A percentile compares a stretch with the other conserved stretches of the same genome.
Conservation (phyloP, 768 basidiomycete genomes). For the Mrakia frigida region DNA sequence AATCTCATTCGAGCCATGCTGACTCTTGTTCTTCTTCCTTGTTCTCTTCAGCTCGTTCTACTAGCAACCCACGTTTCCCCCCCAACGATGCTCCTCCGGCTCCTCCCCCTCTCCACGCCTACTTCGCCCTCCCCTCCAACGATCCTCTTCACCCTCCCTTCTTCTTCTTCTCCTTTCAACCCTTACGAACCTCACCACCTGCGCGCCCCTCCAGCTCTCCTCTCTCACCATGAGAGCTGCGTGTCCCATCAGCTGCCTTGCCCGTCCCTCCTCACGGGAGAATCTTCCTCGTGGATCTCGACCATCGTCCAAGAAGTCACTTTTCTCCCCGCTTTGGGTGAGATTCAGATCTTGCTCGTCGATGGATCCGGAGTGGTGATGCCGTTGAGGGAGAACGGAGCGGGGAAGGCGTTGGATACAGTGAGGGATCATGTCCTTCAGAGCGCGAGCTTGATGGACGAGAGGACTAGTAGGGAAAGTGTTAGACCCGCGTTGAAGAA, state of each 20-base stretch:
- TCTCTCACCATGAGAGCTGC: conserved; percentile 40
- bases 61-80: not conserved
- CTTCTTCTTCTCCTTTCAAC: not conserved
- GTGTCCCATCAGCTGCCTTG: conserved; percentile 42
- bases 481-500: not conserved
- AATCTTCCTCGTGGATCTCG: conserved; percentile 44
- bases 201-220: conserved; percentile 43
- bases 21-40: too few species aligned
- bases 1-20: too few species aligned
- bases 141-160: conserved; percentile 46
- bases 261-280: conserved; percentile 42
- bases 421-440: conserved; percentile 30
- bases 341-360: conserved; percentile 40
- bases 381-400: conserved; percentile 33
- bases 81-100: conserved; percentile 44
- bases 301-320: conserved; percentile 46
- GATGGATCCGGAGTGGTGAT: conserved; percentile 38
- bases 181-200: conserved; percentile 37
- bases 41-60: not conserved
- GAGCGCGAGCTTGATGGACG: conserved; percentile 22
- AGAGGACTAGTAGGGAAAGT: not conserved
- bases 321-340: conserved; percentile 38
- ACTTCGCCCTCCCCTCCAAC: conserved; percentile 42
- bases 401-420: not conserved
- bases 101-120: conserved; percentile 40